phyloP scores from a whole-genome alignment of 306 rosid genomes.

The Coriaria nepalensis region DNA sequence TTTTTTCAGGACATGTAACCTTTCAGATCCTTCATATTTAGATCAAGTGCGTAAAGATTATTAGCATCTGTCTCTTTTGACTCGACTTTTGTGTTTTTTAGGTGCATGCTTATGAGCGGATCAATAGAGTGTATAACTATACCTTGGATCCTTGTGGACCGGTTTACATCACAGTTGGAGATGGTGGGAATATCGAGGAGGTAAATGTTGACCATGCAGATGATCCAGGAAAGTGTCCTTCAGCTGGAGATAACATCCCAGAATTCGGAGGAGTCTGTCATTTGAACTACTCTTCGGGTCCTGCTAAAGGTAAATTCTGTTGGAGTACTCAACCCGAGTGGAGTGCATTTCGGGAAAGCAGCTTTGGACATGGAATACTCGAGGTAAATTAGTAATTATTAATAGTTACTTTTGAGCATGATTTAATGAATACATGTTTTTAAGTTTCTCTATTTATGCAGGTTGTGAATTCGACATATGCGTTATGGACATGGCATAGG shows the following conservation, averaged over 20 bases:
- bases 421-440: no score
- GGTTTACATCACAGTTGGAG: slow-evolving; percentile 78
- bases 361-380: slow-evolving; percentile 91
- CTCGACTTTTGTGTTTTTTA: slow-evolving; percentile 14
- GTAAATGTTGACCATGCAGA: slow-evolving; percentile 83
- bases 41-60: no score
- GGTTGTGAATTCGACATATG: slow-evolving; percentile 70
- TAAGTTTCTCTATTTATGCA: no score
- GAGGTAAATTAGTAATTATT: no score
- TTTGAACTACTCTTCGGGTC: slow-evolving; percentile 58
- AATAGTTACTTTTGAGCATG: no score
- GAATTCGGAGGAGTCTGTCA: slow-evolving; percentile 83
- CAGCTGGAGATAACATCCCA: slow-evolving; percentile 52
- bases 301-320: slow-evolving; percentile 78
- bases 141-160: slow-evolving; percentile 77
- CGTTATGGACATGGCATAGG: slow-evolving; percentile 91
- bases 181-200: slow-evolving; percentile 84
- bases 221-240: slow-evolving; percentile 84
- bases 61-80: no score
- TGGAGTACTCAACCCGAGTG: slow-evolving; percentile 77
- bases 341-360: slow-evolving; percentile 96
- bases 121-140: slow-evolving; percentile 76
- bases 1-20: slow-evolving; percentile 77
- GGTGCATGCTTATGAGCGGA: slow-evolving; percentile 94
- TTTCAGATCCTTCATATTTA: no score